phyloP scores from a whole-genome alignment of 306 rosid species.

The Castanospermum australe region DNA sequence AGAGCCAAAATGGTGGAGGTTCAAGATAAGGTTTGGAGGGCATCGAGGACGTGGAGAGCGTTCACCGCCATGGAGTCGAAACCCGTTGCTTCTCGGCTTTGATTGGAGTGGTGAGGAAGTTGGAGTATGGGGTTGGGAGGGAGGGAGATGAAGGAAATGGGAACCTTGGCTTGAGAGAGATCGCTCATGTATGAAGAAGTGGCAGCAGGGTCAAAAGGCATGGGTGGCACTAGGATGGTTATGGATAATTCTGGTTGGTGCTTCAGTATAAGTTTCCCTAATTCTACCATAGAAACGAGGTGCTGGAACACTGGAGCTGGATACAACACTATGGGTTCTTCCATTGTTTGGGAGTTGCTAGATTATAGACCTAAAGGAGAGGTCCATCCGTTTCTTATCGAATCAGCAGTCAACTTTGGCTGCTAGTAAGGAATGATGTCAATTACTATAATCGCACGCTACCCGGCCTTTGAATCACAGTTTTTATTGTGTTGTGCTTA shows the following conservation, averaged over 20 bases:
- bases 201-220: neutral
- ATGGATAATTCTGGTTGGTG: neutral
- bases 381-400: too few relatives aligned
- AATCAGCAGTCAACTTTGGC: too few relatives aligned
- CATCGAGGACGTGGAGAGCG: neutral
- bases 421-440: too few relatives aligned
- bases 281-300: slow-evolving; percentile 23
- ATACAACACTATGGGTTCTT: slow-evolving; percentile 16
- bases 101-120: too few relatives aligned
- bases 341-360: neutral
- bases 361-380: too few relatives aligned
- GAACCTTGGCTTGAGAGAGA: neutral
- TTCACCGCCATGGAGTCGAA: neutral
- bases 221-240: slow-evolving; percentile 8
- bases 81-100: too few relatives aligned
- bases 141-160: slow-evolving; percentile 31
- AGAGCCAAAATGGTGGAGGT: slow-evolving; percentile 11
- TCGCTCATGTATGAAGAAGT: neutral
- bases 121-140: too few relatives aligned
- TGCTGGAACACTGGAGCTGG: slow-evolving; percentile 18
- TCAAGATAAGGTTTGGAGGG: neutral
- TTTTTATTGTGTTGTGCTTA: too few relatives aligned
- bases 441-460: too few relatives aligned
- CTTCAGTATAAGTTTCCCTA: slow-evolving; percentile 24
- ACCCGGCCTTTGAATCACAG: too few relatives aligned